phyloP scores from a whole-genome alignment of 1,139 yeast genomes.

The Arxiozyma slooffiae region DNA sequence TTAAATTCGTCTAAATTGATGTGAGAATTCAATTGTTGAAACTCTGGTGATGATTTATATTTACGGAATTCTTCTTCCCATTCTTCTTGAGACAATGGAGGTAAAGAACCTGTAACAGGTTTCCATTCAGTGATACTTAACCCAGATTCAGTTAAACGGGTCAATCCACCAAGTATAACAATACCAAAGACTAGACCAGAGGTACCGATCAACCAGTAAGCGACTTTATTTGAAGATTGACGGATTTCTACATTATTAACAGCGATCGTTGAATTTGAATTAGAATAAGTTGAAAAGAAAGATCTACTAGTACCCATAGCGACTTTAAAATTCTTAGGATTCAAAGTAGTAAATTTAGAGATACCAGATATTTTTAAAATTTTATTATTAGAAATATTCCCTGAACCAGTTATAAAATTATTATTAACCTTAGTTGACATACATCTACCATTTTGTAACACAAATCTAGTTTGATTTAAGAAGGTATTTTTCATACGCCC shows the following conservation, averaged over 20 bases:
- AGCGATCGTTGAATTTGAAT: not conserved
- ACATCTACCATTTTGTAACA: not conserved
- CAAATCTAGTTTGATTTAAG: not conserved
- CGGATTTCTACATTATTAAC: not conserved
- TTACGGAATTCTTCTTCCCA: slow-evolving; percentile 81
- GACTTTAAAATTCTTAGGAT: not conserved
- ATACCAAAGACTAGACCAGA: slow-evolving; percentile 89
- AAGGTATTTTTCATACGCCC: not conserved
- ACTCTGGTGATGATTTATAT: slow-evolving; percentile 84
- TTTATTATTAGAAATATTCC: not conserved
- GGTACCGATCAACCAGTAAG: slow-evolving; percentile 85
- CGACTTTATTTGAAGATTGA: slow-evolving; percentile 37
- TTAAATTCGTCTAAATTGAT: slow-evolving; percentile 89
- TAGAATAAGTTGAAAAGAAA: not conserved
- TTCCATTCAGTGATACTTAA: slow-evolving; percentile 96
- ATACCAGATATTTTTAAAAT: not conserved
- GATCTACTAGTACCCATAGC: not conserved
- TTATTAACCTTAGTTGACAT: not conserved
- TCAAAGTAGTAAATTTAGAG: not conserved
- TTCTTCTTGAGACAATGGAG: slow-evolving; percentile 68
- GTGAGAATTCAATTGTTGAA: slow-evolving; percentile 77
- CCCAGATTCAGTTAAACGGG: slow-evolving; percentile 92
- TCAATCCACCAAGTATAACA: slow-evolving; percentile 92
- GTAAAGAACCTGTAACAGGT: slow-evolving; percentile 91
- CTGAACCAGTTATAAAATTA: not conserved